Percentiles rank a stretch among this genome's conserved stretches.
phyloP scores from a whole-genome alignment of 305 asterid species.

The Rubia tinctorum region DNA sequence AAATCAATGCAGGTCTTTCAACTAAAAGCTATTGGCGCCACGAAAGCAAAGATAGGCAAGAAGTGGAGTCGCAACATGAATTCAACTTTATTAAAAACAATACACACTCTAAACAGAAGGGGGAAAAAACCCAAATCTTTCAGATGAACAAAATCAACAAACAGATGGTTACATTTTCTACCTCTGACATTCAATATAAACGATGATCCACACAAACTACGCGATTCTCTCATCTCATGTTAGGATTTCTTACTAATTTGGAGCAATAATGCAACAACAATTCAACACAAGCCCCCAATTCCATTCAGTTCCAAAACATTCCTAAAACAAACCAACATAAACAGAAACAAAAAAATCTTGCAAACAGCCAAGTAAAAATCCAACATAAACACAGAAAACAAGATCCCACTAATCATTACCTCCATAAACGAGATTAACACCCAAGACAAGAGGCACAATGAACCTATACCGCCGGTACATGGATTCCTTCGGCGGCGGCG shows the following conservation, averaged over 20 bases:
- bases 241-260: no score
- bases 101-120: background rate
- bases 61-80: background rate
- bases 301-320: background rate
- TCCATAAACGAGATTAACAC: slow-evolving; percentile 69
- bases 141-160: background rate
- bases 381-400: background rate
- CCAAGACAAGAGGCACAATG: slow-evolving; percentile 66
- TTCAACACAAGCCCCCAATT: background rate
- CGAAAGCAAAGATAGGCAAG: background rate
- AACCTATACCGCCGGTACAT: slow-evolving; percentile 63
- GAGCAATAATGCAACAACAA: background rate
- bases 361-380: background rate
- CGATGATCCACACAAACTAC: background rate
- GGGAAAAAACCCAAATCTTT: background rate
- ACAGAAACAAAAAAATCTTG: background rate
- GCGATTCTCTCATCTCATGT: background rate
- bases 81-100: background rate
- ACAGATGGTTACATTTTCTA: background rate
- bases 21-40: background rate
- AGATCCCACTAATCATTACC: slow-evolving; percentile 31
- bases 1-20: background rate
- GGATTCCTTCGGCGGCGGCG: slow-evolving; percentile 51
- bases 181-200: background rate
- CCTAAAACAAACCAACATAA: background rate